A percentile compares a stretch with the other conserved stretches of the same genome.
Conservation (phyloP, 73 alveolate species). For the Halteria grandinella region DNA sequence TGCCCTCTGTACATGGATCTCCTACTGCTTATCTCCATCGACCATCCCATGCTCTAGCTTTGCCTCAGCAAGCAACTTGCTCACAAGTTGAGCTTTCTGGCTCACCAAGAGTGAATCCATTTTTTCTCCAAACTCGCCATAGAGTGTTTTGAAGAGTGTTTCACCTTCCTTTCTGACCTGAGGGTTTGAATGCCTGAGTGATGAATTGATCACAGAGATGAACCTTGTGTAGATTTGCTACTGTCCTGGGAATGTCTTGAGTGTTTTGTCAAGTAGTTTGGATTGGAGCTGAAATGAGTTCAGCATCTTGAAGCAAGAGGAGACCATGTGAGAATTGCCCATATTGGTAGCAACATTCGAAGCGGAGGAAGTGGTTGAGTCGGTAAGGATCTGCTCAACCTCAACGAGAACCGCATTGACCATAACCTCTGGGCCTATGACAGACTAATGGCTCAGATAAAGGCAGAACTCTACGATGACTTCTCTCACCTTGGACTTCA, state of each 20-base stretch:
- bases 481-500: conserved; percentile 61
- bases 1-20: conserved; percentile 28
- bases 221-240: conserved; percentile 5
- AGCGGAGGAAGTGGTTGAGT: neutral
- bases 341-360: conserved; percentile 53
- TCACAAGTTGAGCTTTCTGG: conserved; percentile 16
- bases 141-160: conserved; percentile 46
- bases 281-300: conserved; percentile 35
- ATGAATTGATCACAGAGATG: conserved; percentile 33
- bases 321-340: conserved; percentile 63
- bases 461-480: conserved; percentile 60
- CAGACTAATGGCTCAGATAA: conserved; percentile 51
- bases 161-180: conserved; percentile 66
- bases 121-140: conserved; percentile 41
- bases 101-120: conserved; percentile 21
- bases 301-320: conserved; percentile 50
- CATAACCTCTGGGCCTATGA: conserved; percentile 69
- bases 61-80: conserved; percentile 27
- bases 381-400: conserved; percentile 29
- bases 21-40: neutral
- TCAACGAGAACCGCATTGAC: conserved; percentile 39
- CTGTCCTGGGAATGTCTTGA: no score
- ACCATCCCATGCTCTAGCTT: conserved; percentile 8
- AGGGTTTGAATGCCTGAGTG: conserved; percentile 64
- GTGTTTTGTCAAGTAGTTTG: conserved; percentile 9